Conservation (phyloP, 805 yeast species). For the Yarrowia bubula region DNA sequence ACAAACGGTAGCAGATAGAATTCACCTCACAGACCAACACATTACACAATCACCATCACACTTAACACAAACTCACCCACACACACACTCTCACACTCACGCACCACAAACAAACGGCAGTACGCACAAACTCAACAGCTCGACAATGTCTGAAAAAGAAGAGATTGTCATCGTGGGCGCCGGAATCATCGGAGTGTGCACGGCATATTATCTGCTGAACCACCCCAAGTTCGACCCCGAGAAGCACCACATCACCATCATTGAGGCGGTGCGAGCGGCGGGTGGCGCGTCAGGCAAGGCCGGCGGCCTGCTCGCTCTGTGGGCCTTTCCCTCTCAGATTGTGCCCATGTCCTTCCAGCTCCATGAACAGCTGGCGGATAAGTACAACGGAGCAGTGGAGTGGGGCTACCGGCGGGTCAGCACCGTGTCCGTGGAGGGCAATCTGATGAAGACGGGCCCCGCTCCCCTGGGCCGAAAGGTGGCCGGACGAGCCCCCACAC, state of each 20-base stretch:
- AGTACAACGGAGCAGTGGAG: conserved; percentile 75
- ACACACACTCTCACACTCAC: neutral
- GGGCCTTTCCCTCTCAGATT: conserved; percentile 96
- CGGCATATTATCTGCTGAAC: conserved; percentile 81
- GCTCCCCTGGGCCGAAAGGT: conserved; percentile 30
- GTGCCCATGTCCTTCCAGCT: conserved; percentile 83
- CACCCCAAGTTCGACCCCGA: conserved; percentile 76
- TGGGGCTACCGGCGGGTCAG: conserved; percentile 94
- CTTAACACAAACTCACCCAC: neutral
- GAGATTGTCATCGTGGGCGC: conserved; percentile 82
- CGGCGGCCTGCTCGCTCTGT: conserved; percentile 88
- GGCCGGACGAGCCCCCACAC: conserved; percentile 25
- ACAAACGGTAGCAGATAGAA: neutral
- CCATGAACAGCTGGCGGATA: conserved; percentile 77
- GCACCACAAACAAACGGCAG: neutral
- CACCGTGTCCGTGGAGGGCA: conserved; percentile 85
- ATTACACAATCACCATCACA: neutral
- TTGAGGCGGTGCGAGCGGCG: conserved; percentile 90
- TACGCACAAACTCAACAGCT: neutral
- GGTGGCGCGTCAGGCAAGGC: conserved; percentile 98
- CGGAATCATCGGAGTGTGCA: conserved; percentile 93
- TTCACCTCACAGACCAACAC: neutral
- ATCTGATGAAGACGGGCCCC: conserved; percentile 43
- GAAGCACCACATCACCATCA: conserved; percentile 74
- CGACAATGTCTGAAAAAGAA: conserved; percentile 44